A percentile compares a stretch with the other conserved stretches of the same genome.
phyloP scores from a whole-genome alignment of 306 rosid species.

The Quercus berberidifolia region DNA sequence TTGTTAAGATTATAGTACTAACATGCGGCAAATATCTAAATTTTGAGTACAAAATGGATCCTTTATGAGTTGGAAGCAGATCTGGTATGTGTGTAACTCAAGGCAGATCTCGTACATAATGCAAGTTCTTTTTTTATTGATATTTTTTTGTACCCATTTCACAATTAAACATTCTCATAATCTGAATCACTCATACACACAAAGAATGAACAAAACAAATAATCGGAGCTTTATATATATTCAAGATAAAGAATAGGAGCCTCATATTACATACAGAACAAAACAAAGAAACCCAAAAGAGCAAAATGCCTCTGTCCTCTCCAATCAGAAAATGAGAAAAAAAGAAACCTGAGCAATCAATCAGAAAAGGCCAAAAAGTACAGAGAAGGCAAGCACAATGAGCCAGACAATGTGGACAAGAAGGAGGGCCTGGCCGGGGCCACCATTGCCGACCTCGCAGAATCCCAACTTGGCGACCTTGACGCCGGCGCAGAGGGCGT shows the following conservation, averaged over 20 bases:
- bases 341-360: not conserved
- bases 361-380: not conserved
- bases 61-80: slow-evolving; percentile 17
- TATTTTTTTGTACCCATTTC: too few species aligned
- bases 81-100: slow-evolving; percentile 42
- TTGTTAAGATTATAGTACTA: not conserved
- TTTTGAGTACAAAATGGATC: not conserved
- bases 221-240: not conserved
- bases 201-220: not conserved
- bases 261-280: too few species aligned
- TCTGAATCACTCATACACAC: not conserved
- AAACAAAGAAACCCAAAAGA: not conserved
- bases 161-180: not conserved
- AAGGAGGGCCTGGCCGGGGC: too few species aligned
- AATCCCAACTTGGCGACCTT: too few species aligned
- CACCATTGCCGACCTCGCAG: too few species aligned
- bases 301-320: not conserved
- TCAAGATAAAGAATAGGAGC: not conserved
- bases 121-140: too few species aligned
- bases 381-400: too few species aligned
- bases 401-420: too few species aligned
- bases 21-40: not conserved
- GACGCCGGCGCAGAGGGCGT: too few species aligned
- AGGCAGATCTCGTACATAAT: too few species aligned
- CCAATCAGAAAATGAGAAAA: not conserved